These are phyloP conservation scores for Berberis thunbergii DNA, from an alignment of 164 flowering plant genomes.

Conservation along the genomic window DNA sequence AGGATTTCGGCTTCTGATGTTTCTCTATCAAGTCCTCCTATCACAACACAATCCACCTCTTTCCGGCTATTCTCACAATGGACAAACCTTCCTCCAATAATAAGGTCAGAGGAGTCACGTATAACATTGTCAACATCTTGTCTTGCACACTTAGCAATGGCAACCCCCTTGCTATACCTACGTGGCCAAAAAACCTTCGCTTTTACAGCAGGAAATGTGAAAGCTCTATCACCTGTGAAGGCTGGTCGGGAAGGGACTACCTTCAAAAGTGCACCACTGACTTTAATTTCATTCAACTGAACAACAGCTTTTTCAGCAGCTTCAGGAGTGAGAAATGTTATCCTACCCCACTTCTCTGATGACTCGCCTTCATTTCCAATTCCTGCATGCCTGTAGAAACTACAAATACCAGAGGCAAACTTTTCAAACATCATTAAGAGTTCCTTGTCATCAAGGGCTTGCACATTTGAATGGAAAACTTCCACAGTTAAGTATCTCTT, in stretches of 20 bases:
- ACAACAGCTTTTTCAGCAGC: conserved; percentile 52
- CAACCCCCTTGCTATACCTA: conserved; percentile 62
- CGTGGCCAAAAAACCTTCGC: conserved; percentile 92
- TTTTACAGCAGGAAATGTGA: conserved; percentile 55
- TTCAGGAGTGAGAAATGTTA: conserved; percentile 73
- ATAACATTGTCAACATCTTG: conserved; percentile 36
- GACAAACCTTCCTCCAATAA: conserved; percentile 44
- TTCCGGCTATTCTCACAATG: conserved; percentile 34
- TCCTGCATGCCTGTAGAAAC: conserved; percentile 35
- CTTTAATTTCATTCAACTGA: conserved; percentile 33
- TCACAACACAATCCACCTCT: conserved; percentile 29
- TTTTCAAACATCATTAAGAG: conserved; percentile 58
- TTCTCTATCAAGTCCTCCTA: conserved; percentile 50
- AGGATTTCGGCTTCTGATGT: conserved; percentile 55
- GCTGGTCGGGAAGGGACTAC: conserved; percentile 37
- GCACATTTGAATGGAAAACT: conserved; percentile 30
- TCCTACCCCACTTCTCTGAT: conserved; percentile 58
- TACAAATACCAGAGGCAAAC: conserved; percentile 45
- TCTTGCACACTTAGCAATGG: conserved; percentile 43
- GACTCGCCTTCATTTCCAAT: conserved; percentile 40
- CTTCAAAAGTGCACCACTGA: conserved; percentile 40
- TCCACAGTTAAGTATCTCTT: conserved; percentile 64
- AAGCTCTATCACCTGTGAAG: conserved; percentile 37
- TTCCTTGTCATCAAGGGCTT: conserved; percentile 58
- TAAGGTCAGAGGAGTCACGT: conserved; percentile 30